phyloP scores from a whole-genome alignment of 768 basidiomycete species.

The Lactarius pseudohatsudake region DNA sequence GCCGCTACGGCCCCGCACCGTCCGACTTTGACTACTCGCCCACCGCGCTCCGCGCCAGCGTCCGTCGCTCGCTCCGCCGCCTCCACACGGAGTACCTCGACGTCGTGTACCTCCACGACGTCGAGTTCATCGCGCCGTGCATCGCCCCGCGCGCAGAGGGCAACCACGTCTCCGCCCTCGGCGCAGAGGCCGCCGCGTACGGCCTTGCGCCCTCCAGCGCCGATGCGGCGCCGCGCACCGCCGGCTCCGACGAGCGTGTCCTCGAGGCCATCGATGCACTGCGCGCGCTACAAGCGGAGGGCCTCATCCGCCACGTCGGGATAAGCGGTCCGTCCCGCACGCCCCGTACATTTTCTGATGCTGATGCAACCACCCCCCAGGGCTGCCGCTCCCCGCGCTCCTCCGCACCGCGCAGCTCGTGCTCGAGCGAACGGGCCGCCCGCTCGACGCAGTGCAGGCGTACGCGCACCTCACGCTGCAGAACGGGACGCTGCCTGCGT shows the following conservation, averaged over 20 bases:
- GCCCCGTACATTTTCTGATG: too few species aligned
- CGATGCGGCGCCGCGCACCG: slow-evolving; percentile 33
- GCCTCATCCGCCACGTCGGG: slow-evolving; percentile 70
- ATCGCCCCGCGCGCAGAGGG: slow-evolving; percentile 53
- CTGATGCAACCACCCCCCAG: slow-evolving; percentile 39
- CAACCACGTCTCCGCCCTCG: slow-evolving; percentile 55
- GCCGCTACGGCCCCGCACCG: slow-evolving; percentile 57
- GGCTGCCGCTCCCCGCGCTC: slow-evolving; percentile 80
- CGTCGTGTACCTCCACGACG: slow-evolving; percentile 79
- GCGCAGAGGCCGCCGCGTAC: slow-evolving; percentile 54
- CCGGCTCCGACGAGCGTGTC: slow-evolving; percentile 70
- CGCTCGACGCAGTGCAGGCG: slow-evolving; percentile 76
- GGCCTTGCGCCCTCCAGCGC: slow-evolving; percentile 60
- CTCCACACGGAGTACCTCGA: slow-evolving; percentile 79
- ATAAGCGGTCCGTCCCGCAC: slow-evolving; percentile 59
- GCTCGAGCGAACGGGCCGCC: slow-evolving; percentile 42
- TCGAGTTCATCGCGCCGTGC: slow-evolving; percentile 68
- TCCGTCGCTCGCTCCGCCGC: slow-evolving; percentile 64
- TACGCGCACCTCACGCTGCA: slow-evolving; percentile 82
- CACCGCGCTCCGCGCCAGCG: slow-evolving; percentile 58
- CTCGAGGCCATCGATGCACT: slow-evolving; percentile 68
- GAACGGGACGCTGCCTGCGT: slow-evolving; percentile 59
- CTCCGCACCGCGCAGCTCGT: slow-evolving; percentile 79
- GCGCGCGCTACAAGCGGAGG: slow-evolving; percentile 66
- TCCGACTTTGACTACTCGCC: slow-evolving; percentile 75